These are phyloP conservation scores for Penicillium crystallinum DNA, from an alignment of 495 filamentous ascomycete species.

Conservation along the genomic window DNA sequence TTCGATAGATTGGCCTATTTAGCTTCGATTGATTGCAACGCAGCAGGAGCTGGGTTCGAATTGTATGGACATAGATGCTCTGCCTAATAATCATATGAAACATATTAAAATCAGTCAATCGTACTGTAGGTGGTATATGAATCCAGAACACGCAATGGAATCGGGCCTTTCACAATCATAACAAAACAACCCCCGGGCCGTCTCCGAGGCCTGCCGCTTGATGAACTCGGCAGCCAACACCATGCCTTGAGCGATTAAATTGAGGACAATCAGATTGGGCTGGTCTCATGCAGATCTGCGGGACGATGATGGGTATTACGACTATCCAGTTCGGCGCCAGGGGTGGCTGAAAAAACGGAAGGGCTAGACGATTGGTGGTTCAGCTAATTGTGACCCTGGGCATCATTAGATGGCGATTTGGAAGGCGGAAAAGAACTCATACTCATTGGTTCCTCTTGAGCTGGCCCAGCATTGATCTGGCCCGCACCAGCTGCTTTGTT, in stretches of 20 bases:
- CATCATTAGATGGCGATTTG: constrained; percentile 16
- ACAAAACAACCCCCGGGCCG: no score
- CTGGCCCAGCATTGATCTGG: constrained; percentile 2
- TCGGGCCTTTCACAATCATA: background rate
- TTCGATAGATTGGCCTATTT: constrained; percentile 21
- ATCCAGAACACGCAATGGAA: background rate
- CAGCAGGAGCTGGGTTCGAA: background rate
- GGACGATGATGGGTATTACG: constrained; percentile 2
- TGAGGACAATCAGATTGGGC: background rate
- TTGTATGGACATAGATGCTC: background rate
- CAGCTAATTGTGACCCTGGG: constrained; percentile 21
- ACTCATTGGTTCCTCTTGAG: constrained; percentile 18
- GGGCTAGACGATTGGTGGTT: constrained; percentile 11
- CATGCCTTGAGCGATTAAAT: no score
- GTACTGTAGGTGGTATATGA: background rate
- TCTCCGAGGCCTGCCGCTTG: background rate
- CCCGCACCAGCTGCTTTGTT: background rate
- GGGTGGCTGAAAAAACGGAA: constrained; percentile 7
- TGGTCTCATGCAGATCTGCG: background rate
- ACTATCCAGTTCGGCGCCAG: constrained; percentile 10
- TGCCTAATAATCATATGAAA: background rate
- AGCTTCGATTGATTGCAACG: constrained; percentile 4
- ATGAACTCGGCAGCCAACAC: no score
- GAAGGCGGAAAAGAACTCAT: constrained; percentile 8
- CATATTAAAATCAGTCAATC: background rate